Evolutionary conservation across 768 basidiomycete genomes (phyloP), one percentile per base, ranked within the genome.

Genomic region (Serendipita vermifera): DNA sequence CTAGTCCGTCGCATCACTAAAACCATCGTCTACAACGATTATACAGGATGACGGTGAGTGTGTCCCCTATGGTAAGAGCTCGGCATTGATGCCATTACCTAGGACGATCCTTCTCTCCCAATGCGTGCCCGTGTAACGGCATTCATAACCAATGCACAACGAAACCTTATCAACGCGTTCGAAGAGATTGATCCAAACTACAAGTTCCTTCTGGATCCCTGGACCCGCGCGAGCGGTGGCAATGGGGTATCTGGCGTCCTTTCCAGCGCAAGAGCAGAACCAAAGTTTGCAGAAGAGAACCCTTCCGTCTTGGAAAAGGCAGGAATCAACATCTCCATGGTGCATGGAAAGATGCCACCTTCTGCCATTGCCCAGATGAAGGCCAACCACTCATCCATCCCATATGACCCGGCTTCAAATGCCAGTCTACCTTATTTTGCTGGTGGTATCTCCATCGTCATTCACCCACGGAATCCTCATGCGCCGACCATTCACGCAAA

Each of bases 401-500:
- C 85, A 1, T 77, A 81, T 59, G 77, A 81, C 26, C 77, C 67
- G 27, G 67, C 64, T 55, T 70, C 73, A 51, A 71, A 76, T 15
- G 72, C 73, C 5, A 79, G 81, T 35, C 74, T 96, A 13, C 94
- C 93, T 0, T 99, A 91, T 75, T 93, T 92, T 64, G 93, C 87
- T 13, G 87, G 86, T 0, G 94, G 96, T 0, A 74, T 98, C 64
- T 89, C 85, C 62, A 78, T 98, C 64, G 90, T 99, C 63, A 76
- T 98, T 15, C 94, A 99, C 68, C 94, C 94, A 0, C 78, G 83
- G 55, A 96, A 92, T 71, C 96, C 94, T 3, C 81, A 89, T 64
- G 85, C 87, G 14, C 91, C 96, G 6, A 97, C 94, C 20, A 83
- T 90, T 4, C 94, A 99, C 67, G 81, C 87, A 58, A 99, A 99